Evolutionary conservation across 2,329 filamentous ascomycete genomes (phyloP), one percentile per base, ranked within the genome.

Genomic region (Graphiopsis chlorocephala): DNA sequence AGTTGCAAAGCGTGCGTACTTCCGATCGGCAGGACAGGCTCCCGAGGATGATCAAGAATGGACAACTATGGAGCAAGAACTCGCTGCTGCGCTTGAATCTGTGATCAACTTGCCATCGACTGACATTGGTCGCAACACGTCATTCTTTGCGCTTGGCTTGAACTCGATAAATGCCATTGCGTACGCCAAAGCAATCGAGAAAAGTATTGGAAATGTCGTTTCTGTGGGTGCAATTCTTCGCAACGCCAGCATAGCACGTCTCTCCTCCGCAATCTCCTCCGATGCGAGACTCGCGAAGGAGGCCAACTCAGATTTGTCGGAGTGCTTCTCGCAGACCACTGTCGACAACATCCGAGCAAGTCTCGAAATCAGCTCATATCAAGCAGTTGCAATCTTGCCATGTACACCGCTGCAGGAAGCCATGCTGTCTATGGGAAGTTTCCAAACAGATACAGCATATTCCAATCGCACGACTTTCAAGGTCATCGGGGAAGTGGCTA

Each of bases 351-450:
- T 64, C n/a, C 23, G 31, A n/a, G 14, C 20, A 2, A 42, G 26
- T 20, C 31, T 29, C 25, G 29, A 20, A 28, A 17, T 10, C 2
- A 25, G 29, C 25, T 25, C 25, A 38, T 35, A 17, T 11, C 10
- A 31, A 15, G 33, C 48, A 7, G 42, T 28, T 4, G 81, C 79
- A 1, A 81, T 96, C 10, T 78, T 93, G 5, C 93, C 93, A 0
- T 97, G 93, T 73, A 96, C 92, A 1, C 90, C 93, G 0, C 79
- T 97, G 0, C 93, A 97, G 75, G 90, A 96, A 78, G 90, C 89
- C 0, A 97, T 97, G 92, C 81, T 97, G 0, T 88, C 87, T 2
- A 85, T 86, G 10, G 78, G 78, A 28, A 69, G 75, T 4, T 78
- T 78, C 71, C 80, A 67, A 2, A 76, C 76, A 1, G 75, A 79